Evolutionary conservation across 2,329 filamentous ascomycete species (phyloP), one percentile per base, ranked within the genome.

Genomic region (Bipolaris zeicola): DNA sequence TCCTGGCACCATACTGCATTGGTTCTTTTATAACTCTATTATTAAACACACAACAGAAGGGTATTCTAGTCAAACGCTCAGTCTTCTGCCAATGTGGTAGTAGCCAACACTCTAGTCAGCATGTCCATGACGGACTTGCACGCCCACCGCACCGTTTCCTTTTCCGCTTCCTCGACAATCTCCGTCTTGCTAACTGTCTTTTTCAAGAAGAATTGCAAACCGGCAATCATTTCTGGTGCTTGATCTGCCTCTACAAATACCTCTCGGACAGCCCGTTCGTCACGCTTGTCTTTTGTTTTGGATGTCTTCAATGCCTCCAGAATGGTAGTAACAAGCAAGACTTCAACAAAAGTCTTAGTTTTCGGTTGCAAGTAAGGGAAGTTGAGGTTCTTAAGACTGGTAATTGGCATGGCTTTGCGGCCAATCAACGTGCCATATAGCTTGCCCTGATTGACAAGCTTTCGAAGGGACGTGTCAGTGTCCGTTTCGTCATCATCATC

Each of bases 151-250:
- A 88, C 77, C 13, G 79, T 73, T 52, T 82, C 82, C 62, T 74
- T 78, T 64, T 88, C 85, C 44, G 77, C 76, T 56, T 79, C 79
- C 33, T 77, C 77, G 5, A 76, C 76, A 28, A 80, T 72, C 3
- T 86, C 84, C 0, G 88, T 89, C 72, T 87, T 89, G 4, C 84
- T 81, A 14, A 97, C 83, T 42, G 89, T 84, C 72, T 89, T 92
- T 69, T 86, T 85, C 50, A 98, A 70, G 70, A 96, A 95, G 75
- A 89, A 96, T 59, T 90, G 87, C 62, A 97, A 70, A 0, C 91
- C 90, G 53, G 85, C 85, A 5, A 88, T 86, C 60, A 97, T 83
- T 55, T 88, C 85, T 0, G 87, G 86, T 2, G 85, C 82, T 33
- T 87, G 85, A 55, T 85, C 84, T 0, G 86, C 84, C 10, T 84